Evolutionary conservation across 257 asterid genomes (phyloP).

Genomic region (Rauvolfia tetraphylla): DNA sequence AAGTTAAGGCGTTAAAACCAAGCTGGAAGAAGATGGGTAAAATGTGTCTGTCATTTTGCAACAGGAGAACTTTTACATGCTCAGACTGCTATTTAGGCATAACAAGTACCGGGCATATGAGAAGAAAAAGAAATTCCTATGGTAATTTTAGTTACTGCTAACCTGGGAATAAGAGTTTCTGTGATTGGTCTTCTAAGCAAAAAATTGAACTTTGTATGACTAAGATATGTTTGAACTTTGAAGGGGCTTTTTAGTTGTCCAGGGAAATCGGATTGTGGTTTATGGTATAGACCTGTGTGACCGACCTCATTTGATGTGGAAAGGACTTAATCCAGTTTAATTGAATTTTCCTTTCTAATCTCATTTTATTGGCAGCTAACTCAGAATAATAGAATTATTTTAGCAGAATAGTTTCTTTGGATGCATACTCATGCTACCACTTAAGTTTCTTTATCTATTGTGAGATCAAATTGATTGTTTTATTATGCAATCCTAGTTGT

Average conservation of each 20-base stretch:
- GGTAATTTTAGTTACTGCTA: not conserved
- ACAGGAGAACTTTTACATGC: not conserved
- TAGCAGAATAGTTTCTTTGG: not conserved
- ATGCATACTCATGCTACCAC: not conserved
- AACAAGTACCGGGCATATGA: not conserved
- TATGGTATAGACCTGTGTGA: not conserved
- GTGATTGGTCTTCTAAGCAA: not conserved
- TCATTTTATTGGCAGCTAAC: not conserved
- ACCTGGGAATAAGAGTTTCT: not conserved
- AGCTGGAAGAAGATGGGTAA: not conserved
- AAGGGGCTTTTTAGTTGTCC: not conserved
- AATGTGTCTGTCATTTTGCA: not conserved
- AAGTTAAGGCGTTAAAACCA: not conserved
- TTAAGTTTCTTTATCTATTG: not conserved
- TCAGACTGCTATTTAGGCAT: not conserved
- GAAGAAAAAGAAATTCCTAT: not conserved
- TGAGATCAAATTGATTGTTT: not conserved
- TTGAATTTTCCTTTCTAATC: not conserved
- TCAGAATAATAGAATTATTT: too few species aligned
- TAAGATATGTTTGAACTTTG: not conserved
- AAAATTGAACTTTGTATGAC: not conserved
- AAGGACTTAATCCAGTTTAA: not conserved
- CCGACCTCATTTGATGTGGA: not conserved
- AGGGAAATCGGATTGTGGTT: too few species aligned
- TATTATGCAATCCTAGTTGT: not conserved